Evolutionary conservation across 345 rosid species (phyloP).

Genomic region (Arabidopsis arenosa): DNA sequence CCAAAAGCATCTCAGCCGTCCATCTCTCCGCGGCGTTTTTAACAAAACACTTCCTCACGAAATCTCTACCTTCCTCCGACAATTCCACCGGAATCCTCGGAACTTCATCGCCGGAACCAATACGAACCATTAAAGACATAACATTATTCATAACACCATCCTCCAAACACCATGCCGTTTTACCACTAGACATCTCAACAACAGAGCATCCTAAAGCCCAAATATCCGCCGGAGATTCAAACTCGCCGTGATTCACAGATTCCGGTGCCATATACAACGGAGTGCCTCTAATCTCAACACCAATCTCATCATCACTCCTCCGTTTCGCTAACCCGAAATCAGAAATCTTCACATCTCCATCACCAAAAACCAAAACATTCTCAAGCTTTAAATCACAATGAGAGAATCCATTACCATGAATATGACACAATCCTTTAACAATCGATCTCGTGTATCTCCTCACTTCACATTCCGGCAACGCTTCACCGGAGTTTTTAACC

Average conservation of each 20-base stretch:
- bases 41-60: conserved; percentile 60
- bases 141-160: conserved; percentile 38
- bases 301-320: background rate
- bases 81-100: conserved; percentile 61
- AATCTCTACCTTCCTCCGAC: conserved; percentile 77
- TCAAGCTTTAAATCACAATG: conserved; percentile 73
- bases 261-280: conserved; percentile 83
- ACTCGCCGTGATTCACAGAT: conserved; percentile 56
- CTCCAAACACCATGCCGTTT: conserved; percentile 62
- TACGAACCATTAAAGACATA: conserved; percentile 52
- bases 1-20: conserved; percentile 84
- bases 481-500: conserved; percentile 47
- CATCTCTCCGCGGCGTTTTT: conserved; percentile 64
- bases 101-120: conserved; percentile 54
- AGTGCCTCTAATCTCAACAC: conserved; percentile 65
- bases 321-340: conserved; percentile 78
- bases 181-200: conserved; percentile 77
- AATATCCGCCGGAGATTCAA: conserved; percentile 67
- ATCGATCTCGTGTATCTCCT: conserved; percentile 54
- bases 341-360: conserved; percentile 56
- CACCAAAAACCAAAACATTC: conserved; percentile 60
- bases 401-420: conserved; percentile 63
- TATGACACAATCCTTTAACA: conserved; percentile 59
- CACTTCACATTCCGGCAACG: conserved; percentile 57
- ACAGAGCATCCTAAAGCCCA: conserved; percentile 89